Percentiles rank a stretch among this genome's conserved stretches.
These are phyloP conservation scores for Yamadazyma triangularis DNA, from an alignment of 1,139 yeast species.

Conservation along the genomic window DNA sequence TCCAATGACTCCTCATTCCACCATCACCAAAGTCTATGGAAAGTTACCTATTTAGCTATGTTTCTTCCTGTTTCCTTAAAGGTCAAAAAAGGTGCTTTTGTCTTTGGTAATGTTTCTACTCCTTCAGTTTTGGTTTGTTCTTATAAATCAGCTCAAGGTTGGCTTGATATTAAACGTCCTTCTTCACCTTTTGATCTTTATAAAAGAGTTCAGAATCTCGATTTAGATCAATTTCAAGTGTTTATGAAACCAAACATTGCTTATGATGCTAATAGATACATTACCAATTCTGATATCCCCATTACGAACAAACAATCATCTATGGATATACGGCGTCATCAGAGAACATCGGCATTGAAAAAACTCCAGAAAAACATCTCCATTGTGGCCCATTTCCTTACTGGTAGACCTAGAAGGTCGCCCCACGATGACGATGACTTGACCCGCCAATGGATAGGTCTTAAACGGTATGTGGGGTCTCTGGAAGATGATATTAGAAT, in stretches of 20 bases:
- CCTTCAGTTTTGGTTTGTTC: conserved; percentile 68
- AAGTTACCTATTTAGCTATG: conserved; percentile 21
- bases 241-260: conserved; percentile 68
- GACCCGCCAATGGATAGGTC: conserved; percentile 32
- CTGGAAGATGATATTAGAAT: conserved; percentile 21
- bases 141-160: conserved; percentile 52
- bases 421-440: neutral
- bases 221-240: conserved; percentile 48
- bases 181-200: conserved; percentile 51
- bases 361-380: conserved; percentile 17
- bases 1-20: too few relatives aligned
- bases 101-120: conserved; percentile 75
- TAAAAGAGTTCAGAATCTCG: conserved; percentile 39
- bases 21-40: too few relatives aligned
- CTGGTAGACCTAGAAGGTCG: neutral
- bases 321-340: neutral
- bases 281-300: conserved; percentile 6
- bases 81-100: conserved; percentile 66
- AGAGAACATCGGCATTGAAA: conserved; percentile 9
- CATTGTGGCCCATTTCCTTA: neutral
- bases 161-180: conserved; percentile 53
- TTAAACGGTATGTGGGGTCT: conserved; percentile 40
- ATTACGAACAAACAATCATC: conserved; percentile 4
- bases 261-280: conserved; percentile 20
- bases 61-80: conserved; percentile 55